These are phyloP conservation scores for Lactifluus echinatus DNA, from an alignment of 768 basidiomycete species.

Conservation along the genomic window DNA sequence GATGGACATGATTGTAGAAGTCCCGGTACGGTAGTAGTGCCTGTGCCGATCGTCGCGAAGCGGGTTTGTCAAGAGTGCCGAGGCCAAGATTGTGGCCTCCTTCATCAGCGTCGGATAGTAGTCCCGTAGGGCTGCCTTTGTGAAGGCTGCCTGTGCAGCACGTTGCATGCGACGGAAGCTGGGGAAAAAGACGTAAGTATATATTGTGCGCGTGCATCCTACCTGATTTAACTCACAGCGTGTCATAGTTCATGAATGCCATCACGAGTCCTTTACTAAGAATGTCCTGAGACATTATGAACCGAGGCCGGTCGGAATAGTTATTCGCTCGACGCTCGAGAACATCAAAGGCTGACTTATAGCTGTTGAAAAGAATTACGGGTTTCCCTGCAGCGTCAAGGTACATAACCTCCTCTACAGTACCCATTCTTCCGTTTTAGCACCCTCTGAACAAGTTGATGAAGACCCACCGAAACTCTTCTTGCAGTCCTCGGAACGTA, in stretches of 20 bases:
- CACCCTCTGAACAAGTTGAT: no score
- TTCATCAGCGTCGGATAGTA: slow-evolving; percentile 24
- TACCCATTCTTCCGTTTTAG: not conserved
- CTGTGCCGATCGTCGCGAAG: slow-evolving; percentile 22
- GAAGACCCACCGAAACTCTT: not conserved
- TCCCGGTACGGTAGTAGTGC: slow-evolving; percentile 23
- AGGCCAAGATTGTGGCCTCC: slow-evolving; percentile 26
- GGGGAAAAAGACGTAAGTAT: not conserved
- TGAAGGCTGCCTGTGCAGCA: slow-evolving; percentile 28
- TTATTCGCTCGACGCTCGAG: slow-evolving; percentile 24
- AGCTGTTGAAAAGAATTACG: slow-evolving; percentile 14
- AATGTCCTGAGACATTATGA: slow-evolving; percentile 9
- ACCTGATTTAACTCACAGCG: not conserved
- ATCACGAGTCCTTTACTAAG: not conserved
- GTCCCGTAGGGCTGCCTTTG: slow-evolving; percentile 16
- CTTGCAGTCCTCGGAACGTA: slow-evolving; percentile 3
- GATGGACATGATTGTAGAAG: slow-evolving; percentile 25
- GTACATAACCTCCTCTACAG: slow-evolving; percentile 19
- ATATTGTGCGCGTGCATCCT: not conserved
- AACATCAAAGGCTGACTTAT: slow-evolving; percentile 5
- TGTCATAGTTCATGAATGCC: not conserved
- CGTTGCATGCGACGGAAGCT: slow-evolving; percentile 30
- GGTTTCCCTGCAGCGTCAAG: slow-evolving; percentile 17
- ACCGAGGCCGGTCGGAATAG: slow-evolving; percentile 25
- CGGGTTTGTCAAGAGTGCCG: slow-evolving; percentile 25